A percentile compares a stretch with the other conserved stretches of the same genome.
Conservation (phyloP, 768 basidiomycete species). For the Boletus pseudopeckii region DNA sequence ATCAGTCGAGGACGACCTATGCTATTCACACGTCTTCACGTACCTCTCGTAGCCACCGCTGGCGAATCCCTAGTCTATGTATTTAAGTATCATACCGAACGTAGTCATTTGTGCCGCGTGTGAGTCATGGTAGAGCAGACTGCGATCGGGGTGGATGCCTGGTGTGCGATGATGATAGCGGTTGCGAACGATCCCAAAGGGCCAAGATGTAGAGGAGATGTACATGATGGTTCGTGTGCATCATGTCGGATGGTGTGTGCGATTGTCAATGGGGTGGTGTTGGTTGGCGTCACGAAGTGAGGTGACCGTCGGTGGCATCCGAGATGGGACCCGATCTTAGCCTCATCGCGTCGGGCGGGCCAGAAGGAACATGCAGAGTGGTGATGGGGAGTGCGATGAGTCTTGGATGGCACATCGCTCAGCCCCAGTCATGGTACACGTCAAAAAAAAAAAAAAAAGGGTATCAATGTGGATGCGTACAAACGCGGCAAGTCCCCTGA, state of each 20-base stretch:
- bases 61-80: constrained; percentile 17
- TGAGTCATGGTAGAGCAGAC: constrained; percentile 3
- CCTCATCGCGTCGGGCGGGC: background rate
- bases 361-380: background rate
- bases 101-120: background rate
- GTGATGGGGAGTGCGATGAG: background rate
- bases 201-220: background rate
- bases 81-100: constrained; percentile 1
- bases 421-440: background rate
- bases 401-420: background rate
- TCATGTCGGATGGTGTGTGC: background rate
- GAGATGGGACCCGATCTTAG: background rate
- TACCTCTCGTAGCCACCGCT: constrained; percentile 17
- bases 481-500: background rate
- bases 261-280: background rate
- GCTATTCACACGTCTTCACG: constrained; percentile 2
- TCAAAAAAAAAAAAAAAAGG: background rate
- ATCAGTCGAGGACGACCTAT: constrained; percentile 17
- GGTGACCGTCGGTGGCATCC: background rate
- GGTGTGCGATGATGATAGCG: background rate
- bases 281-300: background rate
- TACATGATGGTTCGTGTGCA: no score
- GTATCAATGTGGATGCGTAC: background rate
- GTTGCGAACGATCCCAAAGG: background rate
- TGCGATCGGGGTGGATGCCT: background rate